These are phyloP conservation scores for Artemisia princeps DNA, from an alignment of 140 eudicot species.

Conservation along the genomic window DNA sequence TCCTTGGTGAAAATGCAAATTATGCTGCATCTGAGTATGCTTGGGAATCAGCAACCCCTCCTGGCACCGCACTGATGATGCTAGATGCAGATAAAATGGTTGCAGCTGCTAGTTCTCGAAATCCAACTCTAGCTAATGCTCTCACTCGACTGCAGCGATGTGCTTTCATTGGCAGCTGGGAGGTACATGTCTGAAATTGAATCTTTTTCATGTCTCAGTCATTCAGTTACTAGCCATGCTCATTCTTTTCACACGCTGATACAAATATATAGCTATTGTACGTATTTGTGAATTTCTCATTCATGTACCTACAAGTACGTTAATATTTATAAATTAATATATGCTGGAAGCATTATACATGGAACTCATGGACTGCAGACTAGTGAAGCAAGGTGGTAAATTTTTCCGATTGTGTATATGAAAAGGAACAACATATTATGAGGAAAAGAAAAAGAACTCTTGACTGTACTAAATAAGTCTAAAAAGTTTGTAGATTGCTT, in stretches of 20 bases:
- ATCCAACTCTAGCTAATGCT: constrained; percentile 85
- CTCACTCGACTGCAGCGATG: constrained; percentile 91
- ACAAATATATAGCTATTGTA: no score
- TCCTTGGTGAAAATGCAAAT: constrained; percentile 98
- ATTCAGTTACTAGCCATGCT: background rate
- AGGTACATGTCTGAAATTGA: constrained; percentile 37
- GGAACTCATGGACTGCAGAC: no score
- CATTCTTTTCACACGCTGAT: background rate
- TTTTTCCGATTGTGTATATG: no score
- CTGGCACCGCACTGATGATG: constrained; percentile 99
- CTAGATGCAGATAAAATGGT: constrained; percentile 98
- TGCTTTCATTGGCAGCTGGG: constrained; percentile 99
- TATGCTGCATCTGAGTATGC: constrained; percentile 99
- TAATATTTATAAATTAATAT: no score
- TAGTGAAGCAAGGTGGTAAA: no score
- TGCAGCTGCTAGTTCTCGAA: constrained; percentile 98
- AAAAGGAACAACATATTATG: no score
- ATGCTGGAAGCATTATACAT: no score
- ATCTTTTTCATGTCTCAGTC: background rate
- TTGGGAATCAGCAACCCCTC: constrained; percentile 99
- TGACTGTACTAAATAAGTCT: no score
- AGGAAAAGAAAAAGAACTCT: no score
- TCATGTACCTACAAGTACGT: no score
- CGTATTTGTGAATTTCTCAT: no score
- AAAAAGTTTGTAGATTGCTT: no score